Conservation (phyloP, 108 stramenopile species). For the Conticribra guillardii region DNA sequence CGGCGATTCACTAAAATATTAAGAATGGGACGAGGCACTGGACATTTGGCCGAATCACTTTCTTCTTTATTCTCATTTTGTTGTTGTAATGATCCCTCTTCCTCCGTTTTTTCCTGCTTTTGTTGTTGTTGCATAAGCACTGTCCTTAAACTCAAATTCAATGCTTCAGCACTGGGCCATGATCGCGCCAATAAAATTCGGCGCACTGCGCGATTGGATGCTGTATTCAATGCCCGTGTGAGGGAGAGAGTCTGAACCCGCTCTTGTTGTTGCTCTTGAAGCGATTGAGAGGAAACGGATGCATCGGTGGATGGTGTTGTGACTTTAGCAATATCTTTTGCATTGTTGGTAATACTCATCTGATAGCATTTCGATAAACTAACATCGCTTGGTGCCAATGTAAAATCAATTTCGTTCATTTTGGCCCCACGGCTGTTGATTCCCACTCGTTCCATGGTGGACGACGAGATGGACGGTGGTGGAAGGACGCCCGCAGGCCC, state of each 20-base stretch:
- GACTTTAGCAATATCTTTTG: background rate
- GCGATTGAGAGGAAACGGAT: conserved; percentile 4
- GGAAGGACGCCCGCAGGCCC: background rate
- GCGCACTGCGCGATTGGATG: conserved; percentile 83
- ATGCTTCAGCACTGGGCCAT: conserved; percentile 86
- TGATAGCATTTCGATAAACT: conserved; percentile 74
- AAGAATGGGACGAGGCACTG: conserved; percentile 84
- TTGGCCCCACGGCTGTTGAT: conserved; percentile 51
- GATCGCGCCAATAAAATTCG: conserved; percentile 77
- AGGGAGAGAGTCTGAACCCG: conserved; percentile 59
- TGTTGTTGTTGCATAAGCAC: conserved; percentile 52
- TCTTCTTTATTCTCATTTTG: conserved; percentile 16
- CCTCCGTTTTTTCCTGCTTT: conserved; percentile 33
- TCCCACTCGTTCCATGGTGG: conserved; percentile 37
- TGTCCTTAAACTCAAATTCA: conserved; percentile 76
- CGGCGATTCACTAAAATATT: conserved; percentile 71
- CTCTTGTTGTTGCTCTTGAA: conserved; percentile 18
- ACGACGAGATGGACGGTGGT: conserved; percentile 13
- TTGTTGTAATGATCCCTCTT: background rate
- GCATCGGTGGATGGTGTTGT: conserved; percentile 3
- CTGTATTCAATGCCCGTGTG: conserved; percentile 81
- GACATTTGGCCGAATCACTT: conserved; percentile 70
- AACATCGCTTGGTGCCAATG: conserved; percentile 82
- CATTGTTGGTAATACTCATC: conserved; percentile 12
- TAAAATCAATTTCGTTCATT: conserved; percentile 82